Conservation (phyloP, 2,329 filamentous ascomycete genomes). For the Parastagonospora nodorum region DNA sequence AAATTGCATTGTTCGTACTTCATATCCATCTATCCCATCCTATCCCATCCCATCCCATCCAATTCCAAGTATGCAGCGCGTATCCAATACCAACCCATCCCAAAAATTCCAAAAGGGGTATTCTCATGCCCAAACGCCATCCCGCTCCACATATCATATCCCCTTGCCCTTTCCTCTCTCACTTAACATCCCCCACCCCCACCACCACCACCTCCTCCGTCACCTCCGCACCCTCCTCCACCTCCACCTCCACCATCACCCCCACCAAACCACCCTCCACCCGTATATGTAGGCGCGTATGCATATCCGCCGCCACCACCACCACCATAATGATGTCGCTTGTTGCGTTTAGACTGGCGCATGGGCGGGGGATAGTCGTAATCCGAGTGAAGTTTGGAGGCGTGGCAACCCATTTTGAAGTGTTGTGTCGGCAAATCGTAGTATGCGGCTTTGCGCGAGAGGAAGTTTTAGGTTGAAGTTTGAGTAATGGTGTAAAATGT, state of each 20-base stretch:
- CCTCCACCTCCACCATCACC: constrained; percentile 10
- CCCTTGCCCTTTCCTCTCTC: background rate
- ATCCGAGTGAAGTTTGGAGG: constrained; percentile 16
- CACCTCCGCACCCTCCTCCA: constrained; percentile 7
- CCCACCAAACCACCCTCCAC: constrained; percentile 15
- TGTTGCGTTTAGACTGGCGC: constrained; percentile 4
- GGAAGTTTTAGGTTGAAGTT: background rate
- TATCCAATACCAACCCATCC: too few species aligned
- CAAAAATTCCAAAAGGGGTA: background rate
- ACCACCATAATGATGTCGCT: background rate
- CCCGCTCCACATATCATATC: background rate
- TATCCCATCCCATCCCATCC: background rate
- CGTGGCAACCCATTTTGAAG: constrained; percentile 22
- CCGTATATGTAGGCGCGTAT: background rate
- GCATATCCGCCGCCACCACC: constrained; percentile 3
- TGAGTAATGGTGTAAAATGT: background rate
- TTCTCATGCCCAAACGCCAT: background rate
- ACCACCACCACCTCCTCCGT: constrained; percentile 9
- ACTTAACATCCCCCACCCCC: constrained; percentile 10
- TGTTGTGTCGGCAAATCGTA: too few species aligned
- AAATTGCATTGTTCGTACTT: too few species aligned
- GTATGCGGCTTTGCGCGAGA: background rate
- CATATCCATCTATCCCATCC: too few species aligned
- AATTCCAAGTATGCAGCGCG: background rate
- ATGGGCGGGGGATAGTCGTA: constrained; percentile 16